Percentiles rank a stretch among this genome's conserved stretches.
phyloP scores from a whole-genome alignment of 768 basidiomycete genomes.

The Pleurotus salmoneostramineus region DNA sequence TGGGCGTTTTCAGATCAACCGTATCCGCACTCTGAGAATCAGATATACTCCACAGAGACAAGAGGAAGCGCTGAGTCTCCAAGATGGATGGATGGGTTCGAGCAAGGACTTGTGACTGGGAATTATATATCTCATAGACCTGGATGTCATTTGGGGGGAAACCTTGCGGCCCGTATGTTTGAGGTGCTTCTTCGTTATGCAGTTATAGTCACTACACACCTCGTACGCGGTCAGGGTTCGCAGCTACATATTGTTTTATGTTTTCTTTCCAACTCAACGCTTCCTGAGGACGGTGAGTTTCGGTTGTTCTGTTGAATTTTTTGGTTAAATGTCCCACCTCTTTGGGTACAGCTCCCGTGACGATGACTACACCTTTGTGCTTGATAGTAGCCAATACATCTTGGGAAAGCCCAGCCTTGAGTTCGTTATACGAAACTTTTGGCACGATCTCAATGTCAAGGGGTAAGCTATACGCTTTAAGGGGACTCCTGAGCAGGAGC shows the following conservation, averaged over 20 bases:
- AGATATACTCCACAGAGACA: conserved; percentile 56
- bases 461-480: not conserved
- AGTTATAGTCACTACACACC: conserved; percentile 24
- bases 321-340: conserved; percentile 31
- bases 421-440: conserved; percentile 36
- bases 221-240: conserved; percentile 43
- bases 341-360: conserved; percentile 53
- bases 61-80: conserved; percentile 50
- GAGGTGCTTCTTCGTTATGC: not conserved
- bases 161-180: conserved; percentile 31
- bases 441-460: conserved; percentile 42
- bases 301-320: conserved; percentile 8
- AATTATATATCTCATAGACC: conserved; percentile 74
- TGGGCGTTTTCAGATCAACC: conserved; percentile 49
- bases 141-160: conserved; percentile 67
- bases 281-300: conserved; percentile 31
- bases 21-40: conserved; percentile 32
- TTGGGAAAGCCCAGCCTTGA: conserved; percentile 43
- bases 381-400: conserved; percentile 41
- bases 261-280: conserved; percentile 55
- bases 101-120: conserved; percentile 56
- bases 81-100: conserved; percentile 62
- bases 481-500: conserved; percentile 11
- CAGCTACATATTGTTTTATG: conserved; percentile 49
- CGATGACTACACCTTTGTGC: conserved; percentile 48